Evolutionary conservation across 23 red algal genomes (phyloP).

Genomic region (Cyanidiococcus yangmingshanensis): DNA sequence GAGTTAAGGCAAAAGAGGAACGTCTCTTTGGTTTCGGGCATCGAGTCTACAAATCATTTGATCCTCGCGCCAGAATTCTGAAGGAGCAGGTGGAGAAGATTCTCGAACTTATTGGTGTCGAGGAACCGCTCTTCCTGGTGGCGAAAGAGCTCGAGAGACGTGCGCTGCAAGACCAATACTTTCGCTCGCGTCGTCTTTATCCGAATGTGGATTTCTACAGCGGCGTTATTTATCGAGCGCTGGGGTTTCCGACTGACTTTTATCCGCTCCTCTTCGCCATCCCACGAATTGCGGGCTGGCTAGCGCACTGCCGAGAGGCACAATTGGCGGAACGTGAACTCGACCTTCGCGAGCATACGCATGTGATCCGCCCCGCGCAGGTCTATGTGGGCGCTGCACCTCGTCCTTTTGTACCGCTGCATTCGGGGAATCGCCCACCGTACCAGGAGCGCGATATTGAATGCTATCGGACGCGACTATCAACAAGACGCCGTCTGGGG

Average conservation of each 20-base stretch:
- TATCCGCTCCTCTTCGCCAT: slow-evolving; percentile 82
- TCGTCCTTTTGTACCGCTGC: slow-evolving; percentile 1
- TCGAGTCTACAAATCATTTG: slow-evolving; percentile 81
- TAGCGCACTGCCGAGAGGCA: slow-evolving; percentile 76
- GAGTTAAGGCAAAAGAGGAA: slow-evolving; percentile 58
- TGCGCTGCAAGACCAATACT: slow-evolving; percentile 83
- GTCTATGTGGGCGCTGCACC: slow-evolving; percentile 14
- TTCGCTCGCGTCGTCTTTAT: slow-evolving; percentile 68
- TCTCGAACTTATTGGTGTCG: slow-evolving; percentile 36
- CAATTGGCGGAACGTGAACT: slow-evolving; percentile 12
- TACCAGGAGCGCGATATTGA: neutral
- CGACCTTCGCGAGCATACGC: slow-evolving; percentile 16
- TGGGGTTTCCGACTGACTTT: slow-evolving; percentile 65
- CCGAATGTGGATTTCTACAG: slow-evolving; percentile 98
- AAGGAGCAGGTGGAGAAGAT: slow-evolving; percentile 49
- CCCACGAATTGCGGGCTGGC: slow-evolving; percentile 63
- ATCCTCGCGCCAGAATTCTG: slow-evolving; percentile 70
- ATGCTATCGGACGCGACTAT: slow-evolving; percentile 5
- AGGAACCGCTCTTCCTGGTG: slow-evolving; percentile 51
- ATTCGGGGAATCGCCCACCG: slow-evolving; percentile 3
- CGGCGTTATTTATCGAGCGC: slow-evolving; percentile 86
- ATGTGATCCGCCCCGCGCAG: slow-evolving; percentile 27
- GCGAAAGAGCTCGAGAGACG: slow-evolving; percentile 61
- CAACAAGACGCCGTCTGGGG: neutral
- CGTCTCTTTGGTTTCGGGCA: slow-evolving; percentile 93